Percentiles rank a stretch among this genome's conserved stretches.
These are phyloP conservation scores for Casuarina glauca DNA, from an alignment of 306 rosid genomes.

Conservation along the genomic window DNA sequence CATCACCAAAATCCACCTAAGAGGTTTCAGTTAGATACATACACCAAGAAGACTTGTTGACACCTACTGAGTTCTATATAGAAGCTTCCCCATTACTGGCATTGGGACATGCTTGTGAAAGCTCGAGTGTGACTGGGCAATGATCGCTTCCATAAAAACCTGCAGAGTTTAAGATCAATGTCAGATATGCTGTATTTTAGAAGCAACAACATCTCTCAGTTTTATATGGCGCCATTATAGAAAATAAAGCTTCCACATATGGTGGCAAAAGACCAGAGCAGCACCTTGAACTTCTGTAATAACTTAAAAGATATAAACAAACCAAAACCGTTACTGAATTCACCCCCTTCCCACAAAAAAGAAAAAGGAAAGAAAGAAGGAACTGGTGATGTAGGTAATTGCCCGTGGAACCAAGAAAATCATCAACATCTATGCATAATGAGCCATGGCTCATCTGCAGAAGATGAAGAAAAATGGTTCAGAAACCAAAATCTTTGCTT, in stretches of 20 bases:
- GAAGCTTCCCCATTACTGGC: slow-evolving; percentile 38
- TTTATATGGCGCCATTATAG: neutral
- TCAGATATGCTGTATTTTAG: neutral
- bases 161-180: slow-evolving; percentile 37
- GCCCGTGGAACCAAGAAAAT: neutral
- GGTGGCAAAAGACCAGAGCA: neutral
- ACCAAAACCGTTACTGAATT: neutral
- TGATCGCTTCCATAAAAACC: slow-evolving; percentile 97
- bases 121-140: slow-evolving; percentile 84
- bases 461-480: neutral
- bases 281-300: neutral
- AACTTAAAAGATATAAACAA: neutral
- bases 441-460: neutral
- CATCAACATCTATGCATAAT: neutral
- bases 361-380: neutral
- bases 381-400: neutral
- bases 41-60: neutral
- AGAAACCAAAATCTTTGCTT: neutral
- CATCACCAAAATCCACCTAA: neutral
- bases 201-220: neutral
- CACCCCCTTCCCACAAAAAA: neutral
- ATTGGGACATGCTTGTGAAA: slow-evolving; percentile 48
- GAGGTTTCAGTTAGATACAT: neutral
- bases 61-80: slow-evolving; percentile 17
- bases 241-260: neutral